Percentiles rank a stretch among this genome's conserved stretches.
phyloP scores from a whole-genome alignment of 371 early-diverging fungal genomes.

The Apophysomyces ossiformis region DNA sequence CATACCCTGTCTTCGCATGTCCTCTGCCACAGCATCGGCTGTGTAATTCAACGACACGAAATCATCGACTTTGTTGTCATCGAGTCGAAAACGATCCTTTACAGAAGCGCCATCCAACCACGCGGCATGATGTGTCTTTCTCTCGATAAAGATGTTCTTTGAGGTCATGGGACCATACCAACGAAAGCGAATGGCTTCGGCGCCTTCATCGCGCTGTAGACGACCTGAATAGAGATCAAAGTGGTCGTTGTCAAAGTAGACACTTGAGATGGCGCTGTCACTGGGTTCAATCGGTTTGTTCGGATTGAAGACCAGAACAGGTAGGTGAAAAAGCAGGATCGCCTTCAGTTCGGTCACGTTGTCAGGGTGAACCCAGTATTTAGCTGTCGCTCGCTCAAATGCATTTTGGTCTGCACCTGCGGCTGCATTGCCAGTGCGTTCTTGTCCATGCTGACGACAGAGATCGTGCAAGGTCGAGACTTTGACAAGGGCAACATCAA shows the following conservation, averaged over 20 bases:
- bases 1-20: constrained; percentile 75
- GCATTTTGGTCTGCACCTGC: constrained; percentile 67
- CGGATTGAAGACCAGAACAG: constrained; percentile 90
- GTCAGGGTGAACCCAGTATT: constrained; percentile 99
- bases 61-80: constrained; percentile 87
- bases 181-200: constrained; percentile 91
- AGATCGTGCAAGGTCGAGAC: constrained; percentile 88
- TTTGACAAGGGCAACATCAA: constrained; percentile 86
- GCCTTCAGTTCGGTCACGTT: constrained; percentile 96
- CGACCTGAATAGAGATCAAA: constrained; percentile 94
- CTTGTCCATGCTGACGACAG: constrained; percentile 77
- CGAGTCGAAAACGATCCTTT: constrained; percentile 93
- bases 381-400: constrained; percentile 87
- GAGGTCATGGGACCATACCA: constrained; percentile 80
- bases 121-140: constrained; percentile 97
- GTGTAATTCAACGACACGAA: constrained; percentile 85
- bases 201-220: constrained; percentile 90
- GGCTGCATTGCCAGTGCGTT: constrained; percentile 46
- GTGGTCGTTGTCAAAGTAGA: constrained; percentile 94
- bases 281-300: constrained; percentile 68
- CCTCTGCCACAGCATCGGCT: constrained; percentile 73
- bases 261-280: constrained; percentile 91
- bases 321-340: constrained; percentile 91
- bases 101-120: constrained; percentile 98
- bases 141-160: constrained; percentile 90